Evolutionary conservation across 331 rosid species (phyloP).

Genomic region (Saraca asoca): DNA sequence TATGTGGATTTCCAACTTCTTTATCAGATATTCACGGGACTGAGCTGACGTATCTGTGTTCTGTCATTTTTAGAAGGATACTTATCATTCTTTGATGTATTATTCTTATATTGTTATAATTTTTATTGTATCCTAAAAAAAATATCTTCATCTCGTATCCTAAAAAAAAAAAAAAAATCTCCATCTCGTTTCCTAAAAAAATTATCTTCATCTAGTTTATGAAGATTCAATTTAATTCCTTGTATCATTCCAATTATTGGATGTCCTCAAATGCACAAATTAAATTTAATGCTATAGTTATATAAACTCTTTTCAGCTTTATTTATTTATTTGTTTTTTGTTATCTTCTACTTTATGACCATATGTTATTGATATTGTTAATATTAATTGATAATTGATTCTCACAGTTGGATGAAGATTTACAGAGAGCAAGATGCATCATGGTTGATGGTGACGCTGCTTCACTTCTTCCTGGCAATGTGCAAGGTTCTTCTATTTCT

Average conservation of each 20-base stretch:
- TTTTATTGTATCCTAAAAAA: too few relatives aligned
- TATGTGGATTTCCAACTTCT: too few relatives aligned
- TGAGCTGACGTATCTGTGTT: too few relatives aligned
- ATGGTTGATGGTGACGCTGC: constrained; percentile 84
- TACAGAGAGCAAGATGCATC: constrained; percentile 73
- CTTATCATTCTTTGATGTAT: too few relatives aligned
- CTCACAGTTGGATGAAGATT: constrained; percentile 77
- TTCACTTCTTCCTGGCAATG: constrained; percentile 73
- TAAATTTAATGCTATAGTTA: background rate
- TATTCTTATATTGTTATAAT: too few relatives aligned
- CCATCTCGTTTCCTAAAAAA: too few relatives aligned
- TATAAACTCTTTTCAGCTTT: background rate
- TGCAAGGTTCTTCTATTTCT: constrained; percentile 30
- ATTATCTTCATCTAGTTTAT: background rate
- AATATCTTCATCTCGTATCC: background rate
- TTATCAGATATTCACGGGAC: too few relatives aligned
- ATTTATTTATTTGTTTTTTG: background rate
- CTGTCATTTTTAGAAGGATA: too few relatives aligned
- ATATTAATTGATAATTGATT: constrained; percentile 4
- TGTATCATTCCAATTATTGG: background rate
- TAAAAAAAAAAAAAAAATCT: too few relatives aligned
- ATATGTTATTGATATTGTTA: background rate
- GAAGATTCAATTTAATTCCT: background rate
- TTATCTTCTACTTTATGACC: background rate
- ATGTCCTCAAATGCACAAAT: background rate